These are phyloP conservation scores for Vigna trinervia DNA, from an alignment of 306 rosid genomes.

Conservation along the genomic window DNA sequence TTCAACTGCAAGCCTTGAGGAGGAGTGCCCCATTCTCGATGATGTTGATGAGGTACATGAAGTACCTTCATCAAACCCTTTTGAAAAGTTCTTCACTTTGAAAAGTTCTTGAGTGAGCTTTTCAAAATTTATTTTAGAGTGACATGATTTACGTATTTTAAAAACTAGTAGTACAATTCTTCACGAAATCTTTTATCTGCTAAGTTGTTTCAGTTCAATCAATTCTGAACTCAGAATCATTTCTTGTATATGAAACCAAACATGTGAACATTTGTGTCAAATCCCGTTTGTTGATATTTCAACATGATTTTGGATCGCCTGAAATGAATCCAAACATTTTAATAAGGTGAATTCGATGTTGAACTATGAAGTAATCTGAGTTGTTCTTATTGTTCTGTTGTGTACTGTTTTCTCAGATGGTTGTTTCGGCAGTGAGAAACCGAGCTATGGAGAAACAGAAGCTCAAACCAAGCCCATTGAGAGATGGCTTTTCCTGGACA, in stretches of 20 bases:
- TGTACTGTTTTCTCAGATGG: conserved; percentile 53
- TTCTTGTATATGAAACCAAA: not conserved
- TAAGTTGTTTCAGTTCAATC: not conserved
- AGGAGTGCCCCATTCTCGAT: conserved; percentile 60
- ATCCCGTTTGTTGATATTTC: not conserved
- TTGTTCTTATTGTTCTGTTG: conserved; percentile 4
- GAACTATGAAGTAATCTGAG: conserved; percentile 18
- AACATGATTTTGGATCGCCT: not conserved
- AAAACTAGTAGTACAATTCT: not conserved
- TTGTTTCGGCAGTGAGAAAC: conserved; percentile 76
- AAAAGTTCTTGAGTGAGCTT: not conserved
- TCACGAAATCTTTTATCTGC: no score
- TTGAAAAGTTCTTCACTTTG: not conserved
- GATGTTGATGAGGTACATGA: conserved; percentile 79
- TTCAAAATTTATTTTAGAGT: not conserved
- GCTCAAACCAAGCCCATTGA: conserved; percentile 52
- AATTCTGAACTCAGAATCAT: not conserved
- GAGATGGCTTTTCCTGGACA: conserved; percentile 62
- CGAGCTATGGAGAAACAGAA: conserved; percentile 68
- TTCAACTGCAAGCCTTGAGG: conserved; percentile 57
- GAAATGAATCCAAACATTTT: not conserved
- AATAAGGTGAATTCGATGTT: conserved; percentile 13
- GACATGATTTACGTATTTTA: not conserved
- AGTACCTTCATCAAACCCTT: conserved; percentile 46
- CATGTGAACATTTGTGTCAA: not conserved